Conservation (phyloP, 257 asterid species). For the Solanum paucissectum region DNA sequence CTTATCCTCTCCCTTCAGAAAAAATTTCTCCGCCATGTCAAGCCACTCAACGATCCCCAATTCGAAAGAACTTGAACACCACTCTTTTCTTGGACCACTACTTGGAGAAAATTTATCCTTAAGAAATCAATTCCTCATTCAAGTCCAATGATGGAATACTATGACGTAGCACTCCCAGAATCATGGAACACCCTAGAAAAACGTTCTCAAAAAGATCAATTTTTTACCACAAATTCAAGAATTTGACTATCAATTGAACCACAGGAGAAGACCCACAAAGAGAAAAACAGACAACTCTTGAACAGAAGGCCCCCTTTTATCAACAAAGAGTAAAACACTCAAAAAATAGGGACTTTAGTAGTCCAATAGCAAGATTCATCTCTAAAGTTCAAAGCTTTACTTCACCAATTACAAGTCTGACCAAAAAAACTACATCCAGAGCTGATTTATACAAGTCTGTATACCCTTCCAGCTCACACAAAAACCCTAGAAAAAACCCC, state of each 20-base stretch:
- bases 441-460: neutral
- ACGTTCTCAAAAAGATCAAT: neutral
- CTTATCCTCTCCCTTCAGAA: constrained; percentile 55
- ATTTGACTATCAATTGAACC: neutral
- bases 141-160: neutral
- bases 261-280: neutral
- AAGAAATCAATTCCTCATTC: neutral
- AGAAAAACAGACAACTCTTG: neutral
- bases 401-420: neutral
- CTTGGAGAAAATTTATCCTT: neutral
- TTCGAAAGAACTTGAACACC: neutral
- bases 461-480: neutral
- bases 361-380: neutral
- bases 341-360: neutral
- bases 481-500: neutral
- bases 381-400: neutral
- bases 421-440: neutral
- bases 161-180: neutral
- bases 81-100: neutral
- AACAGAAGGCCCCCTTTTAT: neutral
- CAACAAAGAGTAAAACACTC: neutral
- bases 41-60: constrained; percentile 4
- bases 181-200: neutral
- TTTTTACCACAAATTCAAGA: neutral
- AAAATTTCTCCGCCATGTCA: constrained; percentile 51